Base-by-base conservation (phyloP, 352 stramenopile genomes). In the Pythium brachiatum region DNA sequence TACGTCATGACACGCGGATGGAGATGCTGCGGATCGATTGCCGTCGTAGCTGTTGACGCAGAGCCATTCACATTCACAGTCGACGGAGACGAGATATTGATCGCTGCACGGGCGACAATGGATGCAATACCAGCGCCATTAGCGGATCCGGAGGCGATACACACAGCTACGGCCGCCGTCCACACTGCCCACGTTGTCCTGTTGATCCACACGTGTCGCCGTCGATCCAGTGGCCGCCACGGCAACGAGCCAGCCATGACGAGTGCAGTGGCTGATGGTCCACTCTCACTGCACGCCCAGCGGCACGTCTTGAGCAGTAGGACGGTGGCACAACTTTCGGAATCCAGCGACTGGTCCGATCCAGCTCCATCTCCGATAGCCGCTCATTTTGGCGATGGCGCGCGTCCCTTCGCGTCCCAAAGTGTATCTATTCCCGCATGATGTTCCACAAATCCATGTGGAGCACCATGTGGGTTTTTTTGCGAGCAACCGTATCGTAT, bases 1-100 rank as follows among this genome's bases (percentile, higher is more conserved):
- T 86, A 88, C 36, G 78, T 88, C 12, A 41, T 62, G 11, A 74
- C 63, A 2, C 68, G 54, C 20, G 72, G 20, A 5, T 62, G 64
- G 13, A 72, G 15, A 20, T 56, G 48, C 20, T 39, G 47, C 43
- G 15, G 44, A 69, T 84, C 69, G 69, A 79, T 47, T 43, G 62
- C 18, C 26, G 36, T 41, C 48, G 31, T 48, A 5, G 31, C 58
- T 13, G 50, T 62, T 2, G 12, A 7, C n/a, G 31, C 29, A 25
- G 47, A 43, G 9, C 29, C 5, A 34, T 34, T 34, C n/a, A 26
- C 41, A 21, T 44, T 44, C 6, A 5, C 41, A 15, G 41, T 26
- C 41, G 41, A 26, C 29, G 9, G 29, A 34, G 29, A 5, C 3
- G 52, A 31, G 9, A 31, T 34, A 11, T 34, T 31, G 44, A 34